Base-by-base conservation (phyloP, 257 asterid genomes). In the Capsicum rhomboideum region DNA sequence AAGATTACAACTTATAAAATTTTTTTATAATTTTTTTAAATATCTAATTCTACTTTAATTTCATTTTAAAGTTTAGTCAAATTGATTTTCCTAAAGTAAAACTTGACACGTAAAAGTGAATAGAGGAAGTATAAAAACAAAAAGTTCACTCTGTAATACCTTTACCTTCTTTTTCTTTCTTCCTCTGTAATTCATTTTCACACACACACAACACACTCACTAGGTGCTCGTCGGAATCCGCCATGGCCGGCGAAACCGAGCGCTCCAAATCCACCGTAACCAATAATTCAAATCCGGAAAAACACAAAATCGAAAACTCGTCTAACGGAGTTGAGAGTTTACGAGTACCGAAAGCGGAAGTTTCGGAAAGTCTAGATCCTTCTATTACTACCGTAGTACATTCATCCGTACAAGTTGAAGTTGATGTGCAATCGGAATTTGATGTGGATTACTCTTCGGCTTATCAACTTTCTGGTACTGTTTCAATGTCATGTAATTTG, bases 201-300 rank as follows among this genome's bases (percentile, higher is more conserved):
- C 83, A 44, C 86, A 44, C 82, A 68, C 23, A 56, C 59, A n/a
- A 69, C 12, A 79, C 37, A 69, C 84, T 53, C 63, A 34, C 71
- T 31, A 37, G 63, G 69, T 37, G 85, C 2, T 10, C 21, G 42
- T 44, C 8, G 83, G 68, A 85, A 66, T 80, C 79, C 44, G 83
- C 83, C 85, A 85, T 87, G 90, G 86, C 83, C 50, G 88, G 23
- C 56, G 58, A 63, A n/a, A 63, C 26, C 10, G 34, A 44, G 37
- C 42, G 79, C 56, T 72, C 56, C 18, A 42, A 14, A 23, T 28
- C 59, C 3, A 1, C 21, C 20, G 42, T 2, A 61, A 31, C 28
- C 18, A n/a, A 23, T 28, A 59, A 28, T 17, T 28, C 42, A 46
- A 49, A 29, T 8, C 78, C 6, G 2, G 8, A 72, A 21, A 40